A percentile compares a stretch with the other conserved stretches of the same genome.
Evolutionary conservation across 768 basidiomycete species (phyloP).

Genomic region (Saitozyma sp.): DNA sequence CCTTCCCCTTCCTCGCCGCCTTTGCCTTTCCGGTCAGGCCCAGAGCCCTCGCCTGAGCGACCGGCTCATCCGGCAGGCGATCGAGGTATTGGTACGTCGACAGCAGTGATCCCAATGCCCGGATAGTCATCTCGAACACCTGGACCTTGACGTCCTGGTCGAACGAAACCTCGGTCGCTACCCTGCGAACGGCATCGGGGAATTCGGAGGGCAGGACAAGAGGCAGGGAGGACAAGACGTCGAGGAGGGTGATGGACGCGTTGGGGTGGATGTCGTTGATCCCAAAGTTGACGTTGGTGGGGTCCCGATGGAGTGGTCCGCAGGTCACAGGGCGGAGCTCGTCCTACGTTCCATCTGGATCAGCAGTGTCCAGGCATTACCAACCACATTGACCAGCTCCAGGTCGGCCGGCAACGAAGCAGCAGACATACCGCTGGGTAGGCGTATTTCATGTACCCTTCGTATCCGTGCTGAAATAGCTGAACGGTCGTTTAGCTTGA

Average conservation of each 20-base stretch:
- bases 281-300: slow-evolving; percentile 64
- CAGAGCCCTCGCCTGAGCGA: slow-evolving; percentile 20
- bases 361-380: not conserved
- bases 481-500: slow-evolving; percentile 30
- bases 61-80: slow-evolving; percentile 24
- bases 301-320: slow-evolving; percentile 38
- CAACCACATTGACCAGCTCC: not conserved
- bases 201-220: slow-evolving; percentile 73
- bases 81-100: slow-evolving; percentile 49
- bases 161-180: slow-evolving; percentile 81
- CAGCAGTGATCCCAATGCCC: slow-evolving; percentile 81
- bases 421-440: slow-evolving; percentile 37
- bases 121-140: slow-evolving; percentile 95
- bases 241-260: slow-evolving; percentile 64
- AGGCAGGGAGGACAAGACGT: slow-evolving; percentile 82
- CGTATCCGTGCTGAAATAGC: slow-evolving; percentile 86
- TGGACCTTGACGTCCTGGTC: slow-evolving; percentile 96
- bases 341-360: slow-evolving; percentile 36
- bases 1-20: not conserved
- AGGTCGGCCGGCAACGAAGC: not conserved
- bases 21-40: slow-evolving; percentile 38
- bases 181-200: slow-evolving; percentile 76
- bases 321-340: slow-evolving; percentile 89
- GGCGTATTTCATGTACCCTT: slow-evolving; percentile 79
- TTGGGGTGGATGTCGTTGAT: slow-evolving; percentile 93